Base-by-base conservation (phyloP, 352 stramenopile genomes). In the Globisporangium paddicum region DNA sequence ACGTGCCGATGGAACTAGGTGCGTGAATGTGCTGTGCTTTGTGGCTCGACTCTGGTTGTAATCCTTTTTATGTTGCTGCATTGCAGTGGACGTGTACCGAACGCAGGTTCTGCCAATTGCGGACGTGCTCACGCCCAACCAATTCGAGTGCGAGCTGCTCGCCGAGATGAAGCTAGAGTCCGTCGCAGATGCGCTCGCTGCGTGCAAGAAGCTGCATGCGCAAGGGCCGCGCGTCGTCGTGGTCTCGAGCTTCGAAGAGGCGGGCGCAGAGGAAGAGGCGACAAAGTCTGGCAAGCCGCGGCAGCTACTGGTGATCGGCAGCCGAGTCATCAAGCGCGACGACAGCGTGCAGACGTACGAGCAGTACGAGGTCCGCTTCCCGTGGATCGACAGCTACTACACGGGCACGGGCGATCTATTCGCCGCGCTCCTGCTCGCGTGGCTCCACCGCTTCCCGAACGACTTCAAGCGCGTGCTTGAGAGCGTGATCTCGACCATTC, bases 71-170 rank as follows among this genome's bases (percentile, higher is more conserved):
- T 21, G 18, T n/a, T 63, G 21, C 19, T 21, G 35, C 14, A 58
- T 21, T 37, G 32, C 46, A 94, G 86, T 95, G 62, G 75, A 87
- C 41, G 62, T 95, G 46, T 95, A 95, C 53, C 78, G 86, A 23
- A 75, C 73, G 30, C 73, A 84, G 52, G 77, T 95, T 42, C 57
- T 95, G 37, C 84, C 83, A 49, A 89, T 93, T 69, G 87, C 80
- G 14, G 78, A 90, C 59, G 84, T 95, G 49, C 67, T 95, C 40
- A 93, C 86, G 44, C 84, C 84, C 8, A 95, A 93, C 64, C 86
- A 95, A 55, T 95, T 89, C 41, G 86, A 95, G 57, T 92, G 83
- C 40, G 86, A 95, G 50, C 52, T 91, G 40, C 71, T 95, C 34
- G 83, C 86, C 0, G 69, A 87, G 47, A 86, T 86, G 68, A 70